These are phyloP conservation scores for Penstemon davidsonii DNA, from an alignment of 257 asterid genomes.

Conservation along the genomic window DNA sequence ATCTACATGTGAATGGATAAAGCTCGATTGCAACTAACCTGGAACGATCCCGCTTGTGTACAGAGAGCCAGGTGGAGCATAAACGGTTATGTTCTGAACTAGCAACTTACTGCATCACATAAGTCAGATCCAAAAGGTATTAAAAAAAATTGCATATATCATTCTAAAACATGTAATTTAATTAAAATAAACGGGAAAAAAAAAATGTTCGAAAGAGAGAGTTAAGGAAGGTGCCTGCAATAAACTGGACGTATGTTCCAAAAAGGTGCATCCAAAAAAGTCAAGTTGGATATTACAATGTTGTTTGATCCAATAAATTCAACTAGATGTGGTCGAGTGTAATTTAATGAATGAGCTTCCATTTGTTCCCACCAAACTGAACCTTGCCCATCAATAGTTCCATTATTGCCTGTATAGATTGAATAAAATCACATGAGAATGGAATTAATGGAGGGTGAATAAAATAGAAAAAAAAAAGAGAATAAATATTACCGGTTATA, in stretches of 20 bases:
- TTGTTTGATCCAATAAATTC: conserved; percentile 57
- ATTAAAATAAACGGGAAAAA: too few species aligned
- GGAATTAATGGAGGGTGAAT: neutral
- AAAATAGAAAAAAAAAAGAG: conserved; percentile 1
- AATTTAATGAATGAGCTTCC: conserved; percentile 54
- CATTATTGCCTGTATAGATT: conserved; percentile 59
- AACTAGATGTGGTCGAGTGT: conserved; percentile 55
- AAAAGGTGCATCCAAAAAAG: conserved; percentile 59
- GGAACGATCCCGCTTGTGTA: conserved; percentile 77
- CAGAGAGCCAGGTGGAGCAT: conserved; percentile 68
- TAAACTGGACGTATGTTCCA: conserved; percentile 82
- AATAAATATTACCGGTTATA: conserved; percentile 46
- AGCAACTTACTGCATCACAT: too few species aligned
- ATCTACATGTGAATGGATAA: too few species aligned
- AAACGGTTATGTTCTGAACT: conserved; percentile 43
- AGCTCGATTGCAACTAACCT: conserved; percentile 32
- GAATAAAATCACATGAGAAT: neutral
- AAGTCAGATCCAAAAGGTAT: too few species aligned
- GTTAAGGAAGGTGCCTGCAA: conserved; percentile 49
- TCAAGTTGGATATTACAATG: conserved; percentile 53
- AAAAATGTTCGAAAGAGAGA: neutral
- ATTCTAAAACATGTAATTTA: too few species aligned
- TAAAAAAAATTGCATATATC: too few species aligned
- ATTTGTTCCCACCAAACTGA: conserved; percentile 71
- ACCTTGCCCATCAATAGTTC: conserved; percentile 81